A percentile compares a stretch with the other conserved stretches of the same genome.
phyloP scores from a whole-genome alignment of 345 rosid genomes.

The Ceriops decandra region DNA sequence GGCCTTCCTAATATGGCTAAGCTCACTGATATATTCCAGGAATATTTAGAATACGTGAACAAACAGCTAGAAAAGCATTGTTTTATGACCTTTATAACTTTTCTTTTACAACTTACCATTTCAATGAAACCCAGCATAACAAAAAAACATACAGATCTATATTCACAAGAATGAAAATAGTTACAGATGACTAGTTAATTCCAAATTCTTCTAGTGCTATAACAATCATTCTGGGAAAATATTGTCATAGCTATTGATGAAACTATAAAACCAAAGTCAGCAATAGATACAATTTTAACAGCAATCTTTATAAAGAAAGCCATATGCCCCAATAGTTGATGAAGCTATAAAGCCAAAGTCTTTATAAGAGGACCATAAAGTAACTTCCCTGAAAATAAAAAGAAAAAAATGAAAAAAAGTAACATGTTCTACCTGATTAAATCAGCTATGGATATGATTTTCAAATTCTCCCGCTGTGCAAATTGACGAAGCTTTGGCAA shows the following conservation, averaged over 20 bases:
- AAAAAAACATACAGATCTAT: no score
- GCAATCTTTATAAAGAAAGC: not conserved
- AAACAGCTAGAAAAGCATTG: not conserved
- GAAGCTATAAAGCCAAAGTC: not conserved
- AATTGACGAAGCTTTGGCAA: constrained; percentile 69
- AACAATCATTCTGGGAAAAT: no score
- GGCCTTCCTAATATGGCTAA: not conserved
- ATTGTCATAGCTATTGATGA: no score
- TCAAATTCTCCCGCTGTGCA: constrained; percentile 57
- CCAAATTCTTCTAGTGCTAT: no score
- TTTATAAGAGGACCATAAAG: not conserved
- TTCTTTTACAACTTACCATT: no score
- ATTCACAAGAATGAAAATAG: no score
- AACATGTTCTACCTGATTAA: constrained; percentile 51
- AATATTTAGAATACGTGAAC: not conserved
- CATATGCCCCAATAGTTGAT: not conserved
- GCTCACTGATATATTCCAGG: not conserved
- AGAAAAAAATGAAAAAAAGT: not conserved
- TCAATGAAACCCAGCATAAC: no score
- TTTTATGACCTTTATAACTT: no score
- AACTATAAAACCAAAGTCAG: not conserved
- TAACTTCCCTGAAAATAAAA: constrained; percentile 4
- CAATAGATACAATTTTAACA: not conserved
- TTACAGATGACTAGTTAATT: no score
- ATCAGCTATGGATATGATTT: constrained; percentile 72